Percentiles rank a stretch among this genome's conserved stretches.
phyloP scores from a whole-genome alignment of 2,329 filamentous ascomycete genomes.

The Anthostomella pinea region DNA sequence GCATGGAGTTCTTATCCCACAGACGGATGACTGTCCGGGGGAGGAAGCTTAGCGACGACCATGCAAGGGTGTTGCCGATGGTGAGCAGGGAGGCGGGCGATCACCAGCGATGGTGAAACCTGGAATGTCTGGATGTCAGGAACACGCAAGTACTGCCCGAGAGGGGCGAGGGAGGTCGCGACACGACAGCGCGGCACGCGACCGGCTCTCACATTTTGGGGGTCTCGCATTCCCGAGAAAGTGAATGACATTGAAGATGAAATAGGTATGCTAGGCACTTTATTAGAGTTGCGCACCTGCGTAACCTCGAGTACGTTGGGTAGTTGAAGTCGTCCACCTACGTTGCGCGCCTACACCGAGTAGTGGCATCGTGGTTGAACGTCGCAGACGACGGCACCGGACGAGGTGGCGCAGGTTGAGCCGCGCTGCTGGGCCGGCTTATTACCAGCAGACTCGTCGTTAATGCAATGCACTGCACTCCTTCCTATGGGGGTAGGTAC shows the following conservation, averaged over 20 bases:
- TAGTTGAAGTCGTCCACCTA: neutral
- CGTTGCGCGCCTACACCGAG: neutral
- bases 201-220: neutral
- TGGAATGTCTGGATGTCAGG: neutral
- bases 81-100: neutral
- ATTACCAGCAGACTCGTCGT: too few species aligned
- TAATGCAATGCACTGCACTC: too few species aligned
- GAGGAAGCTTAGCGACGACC: neutral
- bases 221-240: too few species aligned
- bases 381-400: neutral
- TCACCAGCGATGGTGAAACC: constrained; percentile 1
- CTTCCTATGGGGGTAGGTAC: too few species aligned
- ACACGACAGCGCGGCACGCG: too few species aligned
- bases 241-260: too few species aligned
- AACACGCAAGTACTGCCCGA: neutral
- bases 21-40: constrained; percentile 1
- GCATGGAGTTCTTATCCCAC: neutral
- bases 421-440: neutral
- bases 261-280: too few species aligned
- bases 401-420: neutral
- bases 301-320: neutral
- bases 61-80: neutral
- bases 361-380: too few species aligned
- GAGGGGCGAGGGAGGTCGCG: neutral
- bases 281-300: too few species aligned